Base-by-base conservation (phyloP, 768 basidiomycete species). In the Leccinellum luteum region DNA sequence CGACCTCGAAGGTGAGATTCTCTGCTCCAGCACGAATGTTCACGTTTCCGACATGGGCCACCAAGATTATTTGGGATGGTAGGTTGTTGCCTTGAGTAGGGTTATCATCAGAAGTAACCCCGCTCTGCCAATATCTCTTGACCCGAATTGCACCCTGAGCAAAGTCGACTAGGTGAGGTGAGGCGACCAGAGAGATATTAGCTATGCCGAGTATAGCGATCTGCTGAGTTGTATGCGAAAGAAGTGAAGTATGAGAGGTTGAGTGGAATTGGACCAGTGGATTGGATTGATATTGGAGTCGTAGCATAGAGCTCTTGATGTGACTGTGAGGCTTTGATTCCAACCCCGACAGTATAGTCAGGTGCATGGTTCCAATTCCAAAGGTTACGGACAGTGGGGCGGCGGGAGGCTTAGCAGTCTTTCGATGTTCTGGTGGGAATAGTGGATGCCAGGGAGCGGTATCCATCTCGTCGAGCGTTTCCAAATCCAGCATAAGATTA, bases 21-120 rank as follows among this genome's bases (percentile, higher is more conserved):
- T 87, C 86, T 7, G 89, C 87, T 6, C 82, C 85, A 8, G 87
- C 87, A 54, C 79, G 81, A n/a, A 89, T 64, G 27, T 76, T 77
- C 44, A 87, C 60, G 8, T 67, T 74, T 7, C 72, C 75, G 49
- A 86, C 62, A 34, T 72, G 72, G 6, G 81, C 66, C 6, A 78
- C 69, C 13, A 81, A 44, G 51, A 84, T 78, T 7, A 66, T 38
- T 45, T 74, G 62, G 54, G 58, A 73, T 41, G 53, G 59, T 35
- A 34, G 19, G 41, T 6, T 49, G 21, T 23, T 44, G 8, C 23
- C 3, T 6, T 43, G 64, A 55, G 51, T 41, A 25, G 35, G 57
- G 25, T 28, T 57, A 23, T 21, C 44, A 23, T 51, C 54, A 38
- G 52, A 19, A 7, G 41, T 21, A 6, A 10, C 23, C 31, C 35